phyloP scores from a whole-genome alignment of 2,329 filamentous ascomycete species.

The Chaetothyriales sp. region DNA sequence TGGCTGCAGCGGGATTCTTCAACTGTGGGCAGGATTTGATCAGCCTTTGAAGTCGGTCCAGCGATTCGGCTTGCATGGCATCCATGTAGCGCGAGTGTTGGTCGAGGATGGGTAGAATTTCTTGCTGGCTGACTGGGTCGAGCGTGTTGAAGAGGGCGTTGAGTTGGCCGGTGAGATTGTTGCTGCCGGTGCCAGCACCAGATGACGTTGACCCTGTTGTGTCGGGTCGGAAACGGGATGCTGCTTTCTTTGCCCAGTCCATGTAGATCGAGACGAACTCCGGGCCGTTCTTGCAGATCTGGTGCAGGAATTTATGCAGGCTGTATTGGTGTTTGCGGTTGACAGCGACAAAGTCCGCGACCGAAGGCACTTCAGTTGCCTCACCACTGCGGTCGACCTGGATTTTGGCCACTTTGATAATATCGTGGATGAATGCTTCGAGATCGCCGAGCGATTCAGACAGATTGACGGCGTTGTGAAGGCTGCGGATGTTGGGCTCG shows the following conservation, averaged over 20 bases:
- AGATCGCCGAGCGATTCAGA: conserved; percentile 51
- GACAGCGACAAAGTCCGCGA: conserved; percentile 57
- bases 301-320: conserved; percentile 56
- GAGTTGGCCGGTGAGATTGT: conserved; percentile 25
- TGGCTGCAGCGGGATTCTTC: conserved; percentile 14
- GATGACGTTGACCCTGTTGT: conserved; percentile 9
- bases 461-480: conserved; percentile 59
- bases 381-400: conserved; percentile 19
- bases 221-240: conserved; percentile 37
- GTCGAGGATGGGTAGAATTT: conserved; percentile 40
- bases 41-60: conserved; percentile 40
- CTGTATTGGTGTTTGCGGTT: conserved; percentile 48
- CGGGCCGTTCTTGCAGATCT: conserved; percentile 51
- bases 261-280: conserved; percentile 48
- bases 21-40: conserved; percentile 27
- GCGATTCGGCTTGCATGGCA: conserved; percentile 39
- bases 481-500: conserved; percentile 56
- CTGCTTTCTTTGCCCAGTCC: conserved; percentile 44
- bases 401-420: conserved; percentile 42
- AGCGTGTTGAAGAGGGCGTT: conserved; percentile 34
- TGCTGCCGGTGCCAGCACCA: conserved; percentile 23
- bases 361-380: conserved; percentile 38
- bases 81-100: conserved; percentile 46
- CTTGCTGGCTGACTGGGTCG: conserved; percentile 29
- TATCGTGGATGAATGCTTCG: conserved; percentile 54